Base-by-base conservation (phyloP, 192 early-diverging fungal genomes). In the Coemansia sp. region DNA sequence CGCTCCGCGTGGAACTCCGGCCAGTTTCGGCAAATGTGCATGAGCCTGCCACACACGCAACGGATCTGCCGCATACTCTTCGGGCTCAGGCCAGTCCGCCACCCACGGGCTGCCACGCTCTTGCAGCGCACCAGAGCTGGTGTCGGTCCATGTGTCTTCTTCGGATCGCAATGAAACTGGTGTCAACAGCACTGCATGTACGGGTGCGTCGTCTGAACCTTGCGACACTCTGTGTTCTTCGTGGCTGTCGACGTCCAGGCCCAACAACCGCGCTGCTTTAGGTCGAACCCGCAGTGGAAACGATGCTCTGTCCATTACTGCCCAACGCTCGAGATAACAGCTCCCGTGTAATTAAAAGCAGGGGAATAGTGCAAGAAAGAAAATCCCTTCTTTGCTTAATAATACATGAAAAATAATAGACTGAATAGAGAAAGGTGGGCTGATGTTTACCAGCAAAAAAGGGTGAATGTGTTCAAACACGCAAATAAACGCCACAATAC, bases 261-360 rank as follows among this genome's bases (percentile, higher is more conserved):
- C 78, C 25, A 81, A 66, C 35, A 81, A 23, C 29, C 69, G 69
- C 5, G 73, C 72, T 10, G 78, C 78, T 63, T 81, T 81, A 35
- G 78, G 75, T 60, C 27, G 64, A 9, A 77, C 10, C 24, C 21
- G 51, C 62, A 12, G 41, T 9, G 41, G 41, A 45, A 15, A 7
- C 41, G 41, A 35, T 7, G 32, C 8, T 35, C 7, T 6, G 32
- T 35, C 32, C 32, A 35, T 35, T 35, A 35, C 32, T 35, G 32
- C 32, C 32, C 32, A 35, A 5, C 32, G 32, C 32, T 8, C 32
- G 32, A 35, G 32, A 35, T 35, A 35, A 8, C 7, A 35, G 32
- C 32, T 35, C 21, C 21, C 21, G 21, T 9, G 27, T 29, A 8
- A 35, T 8, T 21, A 21, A 21, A 35, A 35, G 32, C 21, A 21